A percentile compares a stretch with the other conserved stretches of the same genome.
phyloP scores from a whole-genome alignment of 257 asterid genomes.

The Misopates orontium region DNA sequence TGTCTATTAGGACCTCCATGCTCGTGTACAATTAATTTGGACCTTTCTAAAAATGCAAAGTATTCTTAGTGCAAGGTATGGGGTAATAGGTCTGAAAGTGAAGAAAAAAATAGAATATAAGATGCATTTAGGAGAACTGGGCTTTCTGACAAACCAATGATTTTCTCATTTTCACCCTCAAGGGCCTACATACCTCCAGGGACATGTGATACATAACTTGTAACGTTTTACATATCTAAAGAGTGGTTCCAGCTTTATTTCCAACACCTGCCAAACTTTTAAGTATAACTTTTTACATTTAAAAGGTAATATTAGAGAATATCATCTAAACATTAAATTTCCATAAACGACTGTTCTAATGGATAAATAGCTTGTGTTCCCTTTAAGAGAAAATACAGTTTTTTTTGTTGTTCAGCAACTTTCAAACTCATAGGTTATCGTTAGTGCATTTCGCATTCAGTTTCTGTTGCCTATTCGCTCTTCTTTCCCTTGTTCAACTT shows the following conservation, averaged over 20 bases:
- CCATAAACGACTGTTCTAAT: neutral
- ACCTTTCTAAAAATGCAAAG: neutral
- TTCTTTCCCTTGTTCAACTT: neutral
- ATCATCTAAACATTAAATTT: neutral
- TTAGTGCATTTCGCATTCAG: conserved; percentile 11
- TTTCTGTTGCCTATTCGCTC: neutral
- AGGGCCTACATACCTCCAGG: conserved; percentile 17
- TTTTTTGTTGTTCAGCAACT: neutral
- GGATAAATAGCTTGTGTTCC: neutral
- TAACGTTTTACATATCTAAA: conserved; percentile 11
- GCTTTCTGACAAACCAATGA: neutral
- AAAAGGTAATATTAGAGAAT: neutral
- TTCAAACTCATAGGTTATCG: conserved; percentile 15
- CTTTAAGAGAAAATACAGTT: conserved; percentile 11
- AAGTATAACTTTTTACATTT: conserved; percentile 1
- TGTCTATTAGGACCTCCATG: conserved; percentile 4
- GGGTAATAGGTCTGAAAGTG: neutral
- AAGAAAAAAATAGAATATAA: neutral
- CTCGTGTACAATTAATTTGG: neutral
- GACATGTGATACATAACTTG: neutral
- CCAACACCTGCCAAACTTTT: neutral
- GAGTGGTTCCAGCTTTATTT: conserved; percentile 3
- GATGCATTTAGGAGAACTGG: neutral
- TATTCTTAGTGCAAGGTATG: neutral
- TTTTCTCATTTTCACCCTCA: conserved; percentile 1